Evolutionary conservation across 805 yeast species (phyloP), one percentile per base, ranked within the genome.

Genomic region (Saccharomyces mikatae): DNA sequence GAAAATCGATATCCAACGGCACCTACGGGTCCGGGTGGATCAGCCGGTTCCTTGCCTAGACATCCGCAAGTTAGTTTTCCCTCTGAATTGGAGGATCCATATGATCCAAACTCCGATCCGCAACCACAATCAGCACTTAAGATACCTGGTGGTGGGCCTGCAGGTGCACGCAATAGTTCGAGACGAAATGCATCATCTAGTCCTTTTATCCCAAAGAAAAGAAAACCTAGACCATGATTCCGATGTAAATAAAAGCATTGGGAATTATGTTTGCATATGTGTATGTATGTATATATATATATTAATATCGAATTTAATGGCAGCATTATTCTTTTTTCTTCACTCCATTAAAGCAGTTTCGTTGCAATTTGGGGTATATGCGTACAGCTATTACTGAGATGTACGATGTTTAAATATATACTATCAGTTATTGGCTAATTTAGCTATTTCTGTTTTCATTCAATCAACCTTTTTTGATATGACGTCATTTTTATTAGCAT

Each of bases 201-300:
- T 29, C 66, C 62, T 27, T 65, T 65, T 41, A 64, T 65, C 27
- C 68, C 67, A 9, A 64, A 58, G 50, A 62, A 54, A 49, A 62
- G 55, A 49, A 60, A 52, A 21, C 59, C 52, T 28, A 59, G 50
- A 36, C 4, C 44, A 36, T 36, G 22, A 36, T 36, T 22, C 6
- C 3, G 11, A n/a, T 24, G 26, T 24, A 4, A 17, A n/a, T n/a
- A 36, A 36, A 36, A 17, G n/a, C 11, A 11, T 17, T 32, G n/a
- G 41, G 41, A 17, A 6, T 8, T 36, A 17, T 36, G 17, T 13
- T 17, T 36, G 21, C 44, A 9, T 17, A 36, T 36, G 6, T 36
- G 17, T 48, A 58, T 21, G 2, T 36, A 36, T 36, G n/a, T n/a
- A n/a, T n/a, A 58, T 17, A 6, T 36, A 36, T 32, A 14, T 10